Percentiles rank a stretch among this genome's conserved stretches.
These are phyloP conservation scores for Diphasiastrum complanatum DNA, from an alignment of 83 land plant species.

Conservation along the genomic window DNA sequence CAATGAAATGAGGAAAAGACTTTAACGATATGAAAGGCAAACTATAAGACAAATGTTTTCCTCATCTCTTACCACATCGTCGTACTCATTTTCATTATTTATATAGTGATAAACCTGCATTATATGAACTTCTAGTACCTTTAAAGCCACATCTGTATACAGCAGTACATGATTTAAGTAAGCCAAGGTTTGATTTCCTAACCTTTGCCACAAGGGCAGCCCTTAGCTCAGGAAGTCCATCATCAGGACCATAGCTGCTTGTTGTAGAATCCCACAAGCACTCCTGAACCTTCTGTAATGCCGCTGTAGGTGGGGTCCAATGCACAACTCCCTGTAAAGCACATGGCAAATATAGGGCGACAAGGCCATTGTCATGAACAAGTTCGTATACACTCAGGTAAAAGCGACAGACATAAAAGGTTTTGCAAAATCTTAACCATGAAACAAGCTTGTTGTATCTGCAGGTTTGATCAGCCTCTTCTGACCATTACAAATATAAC, in stretches of 20 bases:
- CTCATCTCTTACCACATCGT: no score
- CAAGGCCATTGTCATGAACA: neutral
- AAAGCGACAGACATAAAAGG: neutral
- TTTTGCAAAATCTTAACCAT: no score
- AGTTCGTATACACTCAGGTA: neutral
- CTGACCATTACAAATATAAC: neutral
- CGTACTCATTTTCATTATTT: no score
- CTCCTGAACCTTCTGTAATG: conserved; percentile 57
- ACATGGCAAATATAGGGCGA: neutral
- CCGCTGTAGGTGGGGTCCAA: conserved; percentile 81
- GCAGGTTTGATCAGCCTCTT: neutral
- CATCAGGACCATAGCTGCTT: conserved; percentile 87
- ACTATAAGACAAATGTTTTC: no score
- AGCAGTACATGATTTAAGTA: no score
- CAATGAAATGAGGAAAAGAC: no score
- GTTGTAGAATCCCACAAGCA: conserved; percentile 51
- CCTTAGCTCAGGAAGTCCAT: conserved; percentile 84
- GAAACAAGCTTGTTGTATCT: no score
- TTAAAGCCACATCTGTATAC: no score
- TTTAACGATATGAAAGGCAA: no score
- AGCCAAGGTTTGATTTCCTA: no score
- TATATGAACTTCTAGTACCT: no score
- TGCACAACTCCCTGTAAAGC: conserved; percentile 72
- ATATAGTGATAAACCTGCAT: no score
- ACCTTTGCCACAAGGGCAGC: conserved; percentile 71